A percentile compares a stretch with the other conserved stretches of the same genome.
Evolutionary conservation across 495 filamentous ascomycete species (phyloP).

Genomic region (Lasiosphaeria hispida): DNA sequence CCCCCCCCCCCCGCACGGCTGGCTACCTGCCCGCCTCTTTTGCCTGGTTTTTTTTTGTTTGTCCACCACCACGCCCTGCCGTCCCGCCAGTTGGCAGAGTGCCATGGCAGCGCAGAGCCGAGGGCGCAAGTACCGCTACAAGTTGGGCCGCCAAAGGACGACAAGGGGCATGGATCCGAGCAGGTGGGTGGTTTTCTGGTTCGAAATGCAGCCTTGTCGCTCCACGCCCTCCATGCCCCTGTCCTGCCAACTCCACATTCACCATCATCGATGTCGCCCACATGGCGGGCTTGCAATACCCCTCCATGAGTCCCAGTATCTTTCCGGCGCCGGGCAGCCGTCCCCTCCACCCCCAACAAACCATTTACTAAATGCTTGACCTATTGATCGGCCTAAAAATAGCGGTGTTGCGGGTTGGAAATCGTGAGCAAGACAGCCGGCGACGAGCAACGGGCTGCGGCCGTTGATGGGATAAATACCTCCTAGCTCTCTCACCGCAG

Average conservation of each 20-base stretch:
- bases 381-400: too few relatives aligned
- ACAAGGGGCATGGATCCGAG: conserved; percentile 17
- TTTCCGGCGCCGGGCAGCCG: conserved; percentile 12
- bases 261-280: conserved; percentile 17
- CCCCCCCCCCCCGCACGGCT: too few relatives aligned
- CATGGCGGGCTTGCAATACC: conserved; percentile 7
- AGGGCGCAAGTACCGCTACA: conserved; percentile 13
- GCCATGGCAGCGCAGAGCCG: not conserved
- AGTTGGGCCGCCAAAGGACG: not conserved
- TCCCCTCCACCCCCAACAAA: not conserved
- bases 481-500: not conserved
- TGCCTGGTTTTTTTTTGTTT: too few relatives aligned
- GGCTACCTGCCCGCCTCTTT: too few relatives aligned
- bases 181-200: conserved; percentile 7
- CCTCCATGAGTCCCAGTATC: conserved; percentile 3
- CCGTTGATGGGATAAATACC: not conserved
- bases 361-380: too few relatives aligned
- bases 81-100: not conserved
- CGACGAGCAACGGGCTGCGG: too few relatives aligned
- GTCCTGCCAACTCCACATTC: conserved; percentile 15
- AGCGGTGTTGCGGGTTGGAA: too few relatives aligned
- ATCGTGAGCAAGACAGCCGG: too few relatives aligned
- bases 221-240: conserved; percentile 2
- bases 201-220: conserved; percentile 18
- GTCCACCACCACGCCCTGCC: not conserved